phyloP scores from a whole-genome alignment of 164 flowering plant genomes.

The Paratinospora sagittata region DNA sequence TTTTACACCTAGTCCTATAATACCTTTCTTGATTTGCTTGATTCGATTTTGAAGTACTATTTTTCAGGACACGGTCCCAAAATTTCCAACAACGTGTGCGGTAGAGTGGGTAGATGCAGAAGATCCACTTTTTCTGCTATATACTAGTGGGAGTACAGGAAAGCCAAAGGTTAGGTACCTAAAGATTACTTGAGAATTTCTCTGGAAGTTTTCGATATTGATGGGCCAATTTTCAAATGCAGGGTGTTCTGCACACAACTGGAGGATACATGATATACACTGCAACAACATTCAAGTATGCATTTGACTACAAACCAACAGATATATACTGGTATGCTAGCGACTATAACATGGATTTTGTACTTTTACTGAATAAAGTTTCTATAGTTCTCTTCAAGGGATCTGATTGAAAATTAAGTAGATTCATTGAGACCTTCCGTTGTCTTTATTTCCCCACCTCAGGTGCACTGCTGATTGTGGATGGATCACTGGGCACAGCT shows the following conservation, averaged over 20 bases:
- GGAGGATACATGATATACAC: constrained; percentile 98
- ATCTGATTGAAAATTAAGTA: not conserved
- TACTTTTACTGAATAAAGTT: constrained; percentile 2
- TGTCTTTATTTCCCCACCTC: constrained; percentile 10
- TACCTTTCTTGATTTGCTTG: not conserved
- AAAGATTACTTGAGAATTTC: not conserved
- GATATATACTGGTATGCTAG: constrained; percentile 81
- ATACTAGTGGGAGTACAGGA: constrained; percentile 99
- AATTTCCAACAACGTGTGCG: constrained; percentile 58
- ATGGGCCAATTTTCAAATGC: constrained; percentile 5
- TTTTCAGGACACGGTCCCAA: constrained; percentile 74
- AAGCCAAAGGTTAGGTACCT: constrained; percentile 76
- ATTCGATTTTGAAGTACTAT: constrained; percentile 3
- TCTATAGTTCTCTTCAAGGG: not conserved
- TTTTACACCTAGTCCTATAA: not conserved
- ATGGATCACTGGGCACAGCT: constrained; percentile 99
- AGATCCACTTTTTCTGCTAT: constrained; percentile 90
- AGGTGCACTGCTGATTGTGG: constrained; percentile 99
- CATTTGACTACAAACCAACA: constrained; percentile 91
- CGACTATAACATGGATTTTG: not conserved
- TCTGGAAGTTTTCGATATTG: not conserved
- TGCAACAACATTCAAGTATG: constrained; percentile 92
- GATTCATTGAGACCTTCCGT: not conserved
- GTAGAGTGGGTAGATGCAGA: constrained; percentile 98
- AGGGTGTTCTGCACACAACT: constrained; percentile 98